Evolutionary conservation across 805 yeast species (phyloP).

Genomic region (Candida nemodendra): DNA sequence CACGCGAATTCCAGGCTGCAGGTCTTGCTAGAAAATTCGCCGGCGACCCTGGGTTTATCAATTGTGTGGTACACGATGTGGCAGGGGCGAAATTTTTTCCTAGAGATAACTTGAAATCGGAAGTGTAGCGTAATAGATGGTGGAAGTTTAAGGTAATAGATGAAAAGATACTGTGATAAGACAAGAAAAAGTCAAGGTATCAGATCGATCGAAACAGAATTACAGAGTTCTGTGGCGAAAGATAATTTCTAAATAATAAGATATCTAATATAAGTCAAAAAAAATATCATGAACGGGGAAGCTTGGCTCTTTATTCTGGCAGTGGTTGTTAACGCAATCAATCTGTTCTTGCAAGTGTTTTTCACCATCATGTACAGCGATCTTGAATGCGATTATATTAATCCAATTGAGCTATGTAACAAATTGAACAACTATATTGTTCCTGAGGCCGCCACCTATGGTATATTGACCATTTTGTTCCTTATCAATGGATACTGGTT

Average conservation of each 20-base stretch:
- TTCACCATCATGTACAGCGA: slow-evolving; percentile 95
- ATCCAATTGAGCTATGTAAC: slow-evolving; percentile 95
- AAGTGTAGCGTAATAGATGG: too few relatives aligned
- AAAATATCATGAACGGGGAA: slow-evolving; percentile 30
- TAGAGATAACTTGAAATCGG: slow-evolving; percentile 6
- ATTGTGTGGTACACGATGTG: too few relatives aligned
- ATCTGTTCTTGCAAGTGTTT: slow-evolving; percentile 88
- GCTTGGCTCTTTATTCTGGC: slow-evolving; percentile 67
- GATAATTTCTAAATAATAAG: too few relatives aligned
- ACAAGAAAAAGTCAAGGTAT: too few relatives aligned
- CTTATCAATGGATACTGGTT: slow-evolving; percentile 91
- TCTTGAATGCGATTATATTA: slow-evolving; percentile 93
- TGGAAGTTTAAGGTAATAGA: too few relatives aligned
- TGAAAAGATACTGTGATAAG: too few relatives aligned
- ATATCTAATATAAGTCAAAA: too few relatives aligned
- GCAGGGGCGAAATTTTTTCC: slow-evolving; percentile 6
- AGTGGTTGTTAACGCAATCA: slow-evolving; percentile 80
- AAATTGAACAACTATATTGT: slow-evolving; percentile 83
- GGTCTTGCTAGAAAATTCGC: too few relatives aligned
- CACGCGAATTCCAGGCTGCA: too few relatives aligned
- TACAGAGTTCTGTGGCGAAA: too few relatives aligned
- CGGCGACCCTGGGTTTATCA: too few relatives aligned
- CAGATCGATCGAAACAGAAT: too few relatives aligned
- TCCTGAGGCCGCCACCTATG: slow-evolving; percentile 89
- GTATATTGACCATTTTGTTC: slow-evolving; percentile 63